Evolutionary conservation across 2,329 filamentous ascomycete genomes (phyloP).

Genomic region (Microcyclosporella mali): DNA sequence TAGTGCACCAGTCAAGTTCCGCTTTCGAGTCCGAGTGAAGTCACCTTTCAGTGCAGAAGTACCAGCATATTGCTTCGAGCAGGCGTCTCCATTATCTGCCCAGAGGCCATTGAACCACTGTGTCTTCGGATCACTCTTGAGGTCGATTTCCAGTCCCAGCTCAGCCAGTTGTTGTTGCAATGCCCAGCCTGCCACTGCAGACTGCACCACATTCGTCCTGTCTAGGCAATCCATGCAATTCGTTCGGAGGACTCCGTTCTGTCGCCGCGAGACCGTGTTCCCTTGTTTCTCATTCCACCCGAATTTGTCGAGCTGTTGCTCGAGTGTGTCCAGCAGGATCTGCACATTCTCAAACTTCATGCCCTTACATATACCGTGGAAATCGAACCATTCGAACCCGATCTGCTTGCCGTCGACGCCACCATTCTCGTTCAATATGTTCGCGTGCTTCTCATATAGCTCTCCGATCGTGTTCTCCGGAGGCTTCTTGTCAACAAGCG

Average conservation of each 20-base stretch:
- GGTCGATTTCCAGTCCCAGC: slow-evolving; percentile 68
- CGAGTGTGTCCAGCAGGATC: slow-evolving; percentile 65
- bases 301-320: slow-evolving; percentile 59
- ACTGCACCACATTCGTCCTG: slow-evolving; percentile 92
- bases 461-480: slow-evolving; percentile 74
- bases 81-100: slow-evolving; percentile 92
- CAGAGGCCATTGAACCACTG: slow-evolving; percentile 94
- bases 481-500: slow-evolving; percentile 81
- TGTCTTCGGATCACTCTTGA: slow-evolving; percentile 70
- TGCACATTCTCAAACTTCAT: slow-evolving; percentile 98
- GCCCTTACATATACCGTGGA: slow-evolving; percentile 82
- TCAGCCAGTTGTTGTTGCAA: slow-evolving; percentile 71
- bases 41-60: slow-evolving; percentile 95
- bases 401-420: slow-evolving; percentile 49
- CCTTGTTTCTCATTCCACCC: slow-evolving; percentile 61
- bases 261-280: slow-evolving; percentile 41
- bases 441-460: slow-evolving; percentile 64
- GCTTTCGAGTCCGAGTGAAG: slow-evolving; percentile 84
- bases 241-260: slow-evolving; percentile 76
- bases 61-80: slow-evolving; percentile 91
- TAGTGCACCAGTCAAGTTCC: slow-evolving; percentile 83
- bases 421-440: slow-evolving; percentile 59
- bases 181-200: slow-evolving; percentile 76
- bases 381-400: slow-evolving; percentile 94
- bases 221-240: slow-evolving; percentile 99